phyloP scores from a whole-genome alignment of 1,139 yeast species.

The Candida tunisiensis region DNA sequence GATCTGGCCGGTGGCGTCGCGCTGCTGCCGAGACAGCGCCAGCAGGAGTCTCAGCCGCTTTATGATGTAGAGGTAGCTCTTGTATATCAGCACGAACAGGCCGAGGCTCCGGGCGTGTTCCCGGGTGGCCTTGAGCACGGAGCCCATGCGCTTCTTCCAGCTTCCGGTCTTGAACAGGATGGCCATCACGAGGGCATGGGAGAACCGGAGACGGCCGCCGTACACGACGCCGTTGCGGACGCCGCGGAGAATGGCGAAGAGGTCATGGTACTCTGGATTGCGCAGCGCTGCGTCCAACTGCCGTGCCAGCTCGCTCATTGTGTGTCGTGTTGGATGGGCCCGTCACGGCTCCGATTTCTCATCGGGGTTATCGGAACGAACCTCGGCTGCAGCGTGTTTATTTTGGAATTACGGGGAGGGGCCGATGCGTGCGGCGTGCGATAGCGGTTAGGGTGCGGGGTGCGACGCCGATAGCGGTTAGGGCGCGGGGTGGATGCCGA shows the following conservation, averaged over 20 bases:
- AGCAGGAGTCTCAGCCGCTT: constrained; percentile 5
- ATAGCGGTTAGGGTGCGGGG: too few species aligned
- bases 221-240: constrained; percentile 26
- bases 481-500: too few species aligned
- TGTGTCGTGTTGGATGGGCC: too few species aligned
- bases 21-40: constrained; percentile 4
- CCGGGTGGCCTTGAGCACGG: constrained; percentile 38
- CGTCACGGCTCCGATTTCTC: too few species aligned
- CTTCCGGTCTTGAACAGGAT: constrained; percentile 33
- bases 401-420: too few species aligned
- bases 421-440: too few species aligned
- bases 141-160: constrained; percentile 28
- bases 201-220: constrained; percentile 58
- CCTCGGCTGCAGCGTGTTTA: too few species aligned
- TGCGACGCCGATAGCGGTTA: too few species aligned
- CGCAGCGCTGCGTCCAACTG: too few species aligned
- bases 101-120: constrained; percentile 58
- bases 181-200: constrained; percentile 57
- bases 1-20: too few species aligned
- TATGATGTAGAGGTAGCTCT: constrained; percentile 19
- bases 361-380: too few species aligned
- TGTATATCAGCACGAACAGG: constrained; percentile 46
- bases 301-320: too few species aligned
- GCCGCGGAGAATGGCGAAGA: constrained; percentile 19
- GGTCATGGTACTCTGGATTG: constrained; percentile 19